Evolutionary conservation across 192 early-diverging fungal species (phyloP).

Genomic region (Backusella mclennaniae): DNA sequence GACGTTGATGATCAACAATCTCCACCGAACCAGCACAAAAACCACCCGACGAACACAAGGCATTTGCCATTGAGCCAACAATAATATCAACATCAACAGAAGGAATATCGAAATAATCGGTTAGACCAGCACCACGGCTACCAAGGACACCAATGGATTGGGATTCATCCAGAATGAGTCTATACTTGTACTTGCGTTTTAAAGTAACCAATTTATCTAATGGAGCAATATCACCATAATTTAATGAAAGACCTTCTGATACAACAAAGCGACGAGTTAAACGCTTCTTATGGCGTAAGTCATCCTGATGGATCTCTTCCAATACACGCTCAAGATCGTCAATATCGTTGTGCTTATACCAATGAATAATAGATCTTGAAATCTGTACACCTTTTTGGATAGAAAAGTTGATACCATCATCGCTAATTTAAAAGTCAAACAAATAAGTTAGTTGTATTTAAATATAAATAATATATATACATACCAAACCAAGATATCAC

Average conservation of each 20-base stretch:
- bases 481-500: constrained; percentile 89
- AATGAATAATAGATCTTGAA: constrained; percentile 84
- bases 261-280: constrained; percentile 93
- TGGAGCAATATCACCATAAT: constrained; percentile 85
- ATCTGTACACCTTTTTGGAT: constrained; percentile 89
- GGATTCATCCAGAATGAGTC: constrained; percentile 92
- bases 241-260: constrained; percentile 87
- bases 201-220: constrained; percentile 69
- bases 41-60: constrained; percentile 83
- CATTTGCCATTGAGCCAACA: constrained; percentile 78
- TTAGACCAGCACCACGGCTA: constrained; percentile 84
- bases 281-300: constrained; percentile 63
- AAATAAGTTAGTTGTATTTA: background rate
- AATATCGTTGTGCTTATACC: constrained; percentile 98
- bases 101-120: constrained; percentile 69
- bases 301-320: constrained; percentile 69
- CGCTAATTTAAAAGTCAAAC: constrained; percentile 46
- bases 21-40: constrained; percentile 89
- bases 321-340: constrained; percentile 87
- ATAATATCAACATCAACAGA: constrained; percentile 82
- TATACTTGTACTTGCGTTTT: constrained; percentile 96
- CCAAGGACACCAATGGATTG: constrained; percentile 89
- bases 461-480: constrained; percentile 23
- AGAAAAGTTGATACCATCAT: constrained; percentile 86
- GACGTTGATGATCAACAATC: constrained; percentile 88